Evolutionary conservation across 1,284 basidiomycete genomes (phyloP).

Genomic region (Sanguinoderma infundibulare): DNA sequence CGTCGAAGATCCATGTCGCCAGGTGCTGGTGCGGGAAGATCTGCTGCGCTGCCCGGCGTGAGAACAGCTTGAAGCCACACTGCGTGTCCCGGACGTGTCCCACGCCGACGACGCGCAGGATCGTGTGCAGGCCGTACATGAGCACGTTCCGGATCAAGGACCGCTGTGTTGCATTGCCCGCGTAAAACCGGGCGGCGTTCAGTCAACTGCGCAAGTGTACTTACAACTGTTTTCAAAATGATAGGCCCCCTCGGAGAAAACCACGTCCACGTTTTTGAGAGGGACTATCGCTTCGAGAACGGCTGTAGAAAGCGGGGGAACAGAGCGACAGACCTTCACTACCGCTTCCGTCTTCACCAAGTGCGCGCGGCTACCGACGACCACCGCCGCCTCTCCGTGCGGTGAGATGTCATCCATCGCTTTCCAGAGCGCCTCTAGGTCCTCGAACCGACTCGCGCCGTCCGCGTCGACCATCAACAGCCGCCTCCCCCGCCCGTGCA

Average conservation of each 20-base stretch:
- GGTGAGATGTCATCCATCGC: slow-evolving; percentile 69
- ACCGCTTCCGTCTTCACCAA: slow-evolving; percentile 91
- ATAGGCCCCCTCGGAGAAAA: no score
- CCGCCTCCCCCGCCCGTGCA: slow-evolving; percentile 78
- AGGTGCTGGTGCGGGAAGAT: slow-evolving; percentile 88
- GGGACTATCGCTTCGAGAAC: no score
- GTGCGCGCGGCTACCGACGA: slow-evolving; percentile 89
- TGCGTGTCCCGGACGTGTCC: slow-evolving; percentile 92
- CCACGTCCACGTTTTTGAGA: no score
- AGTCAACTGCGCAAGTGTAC: neutral
- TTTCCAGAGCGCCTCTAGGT: slow-evolving; percentile 75
- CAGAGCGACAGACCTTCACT: slow-evolving; percentile 82
- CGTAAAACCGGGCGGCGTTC: neutral
- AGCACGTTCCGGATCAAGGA: slow-evolving; percentile 87
- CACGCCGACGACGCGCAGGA: slow-evolving; percentile 83
- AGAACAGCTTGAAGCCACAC: slow-evolving; percentile 95
- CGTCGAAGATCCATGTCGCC: slow-evolving; percentile 93
- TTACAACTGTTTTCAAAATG: no score
- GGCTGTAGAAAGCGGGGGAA: neutral
- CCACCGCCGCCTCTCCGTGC: slow-evolving; percentile 61
- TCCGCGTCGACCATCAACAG: slow-evolving; percentile 94
- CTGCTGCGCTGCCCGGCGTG: slow-evolving; percentile 75
- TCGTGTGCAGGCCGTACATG: slow-evolving; percentile 90
- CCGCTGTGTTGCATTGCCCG: no score
- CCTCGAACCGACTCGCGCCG: slow-evolving; percentile 86